Evolutionary conservation across 352 stramenopile genomes (phyloP).

Genomic region (Phytopythium aichiense): DNA sequence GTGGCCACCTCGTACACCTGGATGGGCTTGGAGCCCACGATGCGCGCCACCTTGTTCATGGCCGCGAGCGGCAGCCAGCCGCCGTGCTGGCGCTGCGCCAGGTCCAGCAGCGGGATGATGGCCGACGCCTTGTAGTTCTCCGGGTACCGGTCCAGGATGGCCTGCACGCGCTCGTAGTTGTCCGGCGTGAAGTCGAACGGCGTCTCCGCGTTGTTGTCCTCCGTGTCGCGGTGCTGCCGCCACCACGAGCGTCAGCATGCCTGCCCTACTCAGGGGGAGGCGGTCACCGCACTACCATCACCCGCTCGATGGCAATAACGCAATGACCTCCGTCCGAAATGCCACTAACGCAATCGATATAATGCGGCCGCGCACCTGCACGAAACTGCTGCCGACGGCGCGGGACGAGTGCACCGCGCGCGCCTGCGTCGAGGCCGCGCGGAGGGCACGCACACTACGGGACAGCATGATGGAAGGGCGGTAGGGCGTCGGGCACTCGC

Average conservation of each 20-base stretch:
- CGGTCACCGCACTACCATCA: background rate
- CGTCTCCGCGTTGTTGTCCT: constrained; percentile 95
- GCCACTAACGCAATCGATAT: too few species aligned
- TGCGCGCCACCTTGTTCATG: constrained; percentile 99
- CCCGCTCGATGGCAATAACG: too few species aligned
- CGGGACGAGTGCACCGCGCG: constrained; percentile 46
- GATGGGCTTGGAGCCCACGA: constrained; percentile 95
- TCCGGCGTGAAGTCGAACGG: constrained; percentile 98
- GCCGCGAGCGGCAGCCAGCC: constrained; percentile 97
- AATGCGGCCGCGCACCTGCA: constrained; percentile 12
- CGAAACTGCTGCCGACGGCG: constrained; percentile 18
- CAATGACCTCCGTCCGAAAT: too few species aligned
- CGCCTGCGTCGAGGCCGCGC: constrained; percentile 20
- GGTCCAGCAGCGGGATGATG: constrained; percentile 98
- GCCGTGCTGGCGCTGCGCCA: constrained; percentile 95
- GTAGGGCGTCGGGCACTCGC: background rate
- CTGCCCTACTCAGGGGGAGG: constrained; percentile 3
- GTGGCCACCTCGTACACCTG: constrained; percentile 99
- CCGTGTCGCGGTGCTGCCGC: constrained; percentile 92
- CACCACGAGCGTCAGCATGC: background rate
- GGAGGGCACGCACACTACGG: constrained; percentile 42
- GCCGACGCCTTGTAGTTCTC: constrained; percentile 98
- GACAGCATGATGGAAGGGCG: constrained; percentile 39
- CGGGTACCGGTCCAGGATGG: constrained; percentile 97
- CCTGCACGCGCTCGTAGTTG: constrained; percentile 95